Evolutionary conservation across 768 basidiomycete genomes (phyloP).

Genomic region (Cyclocybe aegerita): DNA sequence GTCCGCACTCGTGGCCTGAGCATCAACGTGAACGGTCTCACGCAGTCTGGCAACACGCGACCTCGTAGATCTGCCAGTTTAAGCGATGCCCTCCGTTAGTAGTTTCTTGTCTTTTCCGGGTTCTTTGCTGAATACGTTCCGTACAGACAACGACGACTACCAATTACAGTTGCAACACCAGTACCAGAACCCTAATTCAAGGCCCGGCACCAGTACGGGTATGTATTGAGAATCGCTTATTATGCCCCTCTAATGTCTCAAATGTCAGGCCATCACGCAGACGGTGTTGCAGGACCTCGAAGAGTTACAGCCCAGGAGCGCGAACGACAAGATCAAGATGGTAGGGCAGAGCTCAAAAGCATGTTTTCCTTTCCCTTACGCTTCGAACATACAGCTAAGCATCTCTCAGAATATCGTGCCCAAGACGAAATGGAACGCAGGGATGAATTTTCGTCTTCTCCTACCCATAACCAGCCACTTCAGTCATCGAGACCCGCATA

Average conservation of each 20-base stretch:
- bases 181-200: slow-evolving; percentile 26
- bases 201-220: slow-evolving; percentile 38
- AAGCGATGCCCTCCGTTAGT: slow-evolving; percentile 58
- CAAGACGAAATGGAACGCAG: slow-evolving; percentile 44
- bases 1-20: slow-evolving; percentile 5
- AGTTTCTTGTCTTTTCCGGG: slow-evolving; percentile 6
- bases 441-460: slow-evolving; percentile 51
- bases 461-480: slow-evolving; percentile 24
- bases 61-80: slow-evolving; percentile 77
- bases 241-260: not conserved
- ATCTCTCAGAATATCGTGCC: slow-evolving; percentile 31
- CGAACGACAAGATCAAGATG: slow-evolving; percentile 42
- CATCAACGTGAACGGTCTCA: slow-evolving; percentile 24
- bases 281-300: slow-evolving; percentile 31
- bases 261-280: slow-evolving; percentile 23
- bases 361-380: slow-evolving; percentile 13
- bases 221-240: slow-evolving; percentile 4
- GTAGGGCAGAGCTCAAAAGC: slow-evolving; percentile 44
- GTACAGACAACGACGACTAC: slow-evolving; percentile 35
- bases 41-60: slow-evolving; percentile 47
- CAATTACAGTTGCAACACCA: slow-evolving; percentile 38
- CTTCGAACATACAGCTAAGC: slow-evolving; percentile 1
- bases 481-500: slow-evolving; percentile 27
- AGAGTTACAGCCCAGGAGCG: slow-evolving; percentile 37
- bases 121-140: slow-evolving; percentile 11